phyloP scores from a whole-genome alignment of 441 rosid species.

The Erysimum pusillum region DNA sequence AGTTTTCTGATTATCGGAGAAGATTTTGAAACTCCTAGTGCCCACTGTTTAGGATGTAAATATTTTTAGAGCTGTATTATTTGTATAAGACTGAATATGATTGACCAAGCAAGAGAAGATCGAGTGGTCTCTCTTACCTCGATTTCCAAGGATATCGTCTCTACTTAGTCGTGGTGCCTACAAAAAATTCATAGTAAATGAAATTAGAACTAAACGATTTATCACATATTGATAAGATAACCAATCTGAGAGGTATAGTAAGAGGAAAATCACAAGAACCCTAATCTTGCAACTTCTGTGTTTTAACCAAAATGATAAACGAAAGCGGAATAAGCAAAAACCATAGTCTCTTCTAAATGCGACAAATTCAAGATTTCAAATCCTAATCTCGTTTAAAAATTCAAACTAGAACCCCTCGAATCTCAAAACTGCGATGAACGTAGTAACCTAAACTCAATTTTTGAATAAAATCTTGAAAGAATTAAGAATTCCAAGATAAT shows the following conservation, averaged over 20 bases:
- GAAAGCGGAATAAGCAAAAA: background rate
- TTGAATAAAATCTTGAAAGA: background rate
- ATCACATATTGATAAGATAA: background rate
- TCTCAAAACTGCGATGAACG: slow-evolving; percentile 13
- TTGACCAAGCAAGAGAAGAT: background rate
- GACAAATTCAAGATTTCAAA: slow-evolving; percentile 11
- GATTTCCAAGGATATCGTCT: slow-evolving; percentile 45
- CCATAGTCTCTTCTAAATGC: slow-evolving; percentile 10
- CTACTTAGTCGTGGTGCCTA: slow-evolving; percentile 43
- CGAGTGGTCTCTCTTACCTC: slow-evolving; percentile 39
- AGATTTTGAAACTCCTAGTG: slow-evolving; percentile 58
- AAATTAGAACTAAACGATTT: slow-evolving; percentile 7
- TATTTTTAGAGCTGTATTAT: background rate
- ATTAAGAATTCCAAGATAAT: background rate
- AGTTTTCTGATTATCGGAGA: slow-evolving; percentile 53
- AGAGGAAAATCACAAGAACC: background rate
- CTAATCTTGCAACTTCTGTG: slow-evolving; percentile 7
- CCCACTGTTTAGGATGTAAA: slow-evolving; percentile 48
- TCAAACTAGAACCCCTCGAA: background rate
- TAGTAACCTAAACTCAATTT: slow-evolving; percentile 4
- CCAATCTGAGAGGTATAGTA: background rate
- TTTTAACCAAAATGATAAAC: background rate
- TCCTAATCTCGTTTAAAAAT: background rate
- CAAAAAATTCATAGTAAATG: slow-evolving; percentile 9
- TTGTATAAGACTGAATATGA: slow-evolving; percentile 2